phyloP scores from a whole-genome alignment of 257 asterid species.

The Striga asiatica region DNA sequence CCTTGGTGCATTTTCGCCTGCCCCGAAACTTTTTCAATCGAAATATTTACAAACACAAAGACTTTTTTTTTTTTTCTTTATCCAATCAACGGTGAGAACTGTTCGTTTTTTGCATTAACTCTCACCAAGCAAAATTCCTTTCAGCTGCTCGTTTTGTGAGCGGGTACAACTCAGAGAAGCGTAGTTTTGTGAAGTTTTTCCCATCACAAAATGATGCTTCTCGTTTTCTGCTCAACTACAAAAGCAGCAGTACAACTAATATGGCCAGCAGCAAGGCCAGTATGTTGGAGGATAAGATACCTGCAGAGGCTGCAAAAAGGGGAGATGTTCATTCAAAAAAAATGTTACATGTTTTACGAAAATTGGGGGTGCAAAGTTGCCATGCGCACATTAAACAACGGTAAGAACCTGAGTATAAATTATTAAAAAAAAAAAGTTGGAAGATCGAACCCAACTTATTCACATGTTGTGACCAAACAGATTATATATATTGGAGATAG shows the following conservation, averaged over 20 bases:
- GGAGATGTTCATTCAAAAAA: slow-evolving; percentile 6
- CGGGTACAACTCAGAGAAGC: neutral
- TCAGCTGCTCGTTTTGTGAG: neutral
- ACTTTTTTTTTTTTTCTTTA: slow-evolving; percentile 20
- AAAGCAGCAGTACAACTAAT: slow-evolving; percentile 16
- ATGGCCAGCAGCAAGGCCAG: slow-evolving; percentile 29
- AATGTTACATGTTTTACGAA: too few species aligned
- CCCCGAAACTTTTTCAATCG: too few species aligned
- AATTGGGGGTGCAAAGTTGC: too few species aligned
- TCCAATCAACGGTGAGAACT: slow-evolving; percentile 27
- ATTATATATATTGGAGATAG: too few species aligned
- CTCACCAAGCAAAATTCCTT: slow-evolving; percentile 38
- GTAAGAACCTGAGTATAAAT: too few species aligned
- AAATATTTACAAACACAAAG: slow-evolving; percentile 58
- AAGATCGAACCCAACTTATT: too few species aligned
- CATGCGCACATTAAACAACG: too few species aligned
- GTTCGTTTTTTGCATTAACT: slow-evolving; percentile 36
- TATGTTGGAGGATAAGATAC: slow-evolving; percentile 18
- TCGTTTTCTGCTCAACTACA: slow-evolving; percentile 27
- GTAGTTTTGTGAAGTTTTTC: neutral
- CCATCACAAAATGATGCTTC: slow-evolving; percentile 9
- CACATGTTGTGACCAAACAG: too few species aligned
- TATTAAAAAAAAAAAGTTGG: too few species aligned
- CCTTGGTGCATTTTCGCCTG: slow-evolving; percentile 64
- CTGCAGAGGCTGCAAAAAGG: slow-evolving; percentile 60